Conservation (phyloP, 495 filamentous ascomycete genomes). For the Chaetomium cochliodes region DNA sequence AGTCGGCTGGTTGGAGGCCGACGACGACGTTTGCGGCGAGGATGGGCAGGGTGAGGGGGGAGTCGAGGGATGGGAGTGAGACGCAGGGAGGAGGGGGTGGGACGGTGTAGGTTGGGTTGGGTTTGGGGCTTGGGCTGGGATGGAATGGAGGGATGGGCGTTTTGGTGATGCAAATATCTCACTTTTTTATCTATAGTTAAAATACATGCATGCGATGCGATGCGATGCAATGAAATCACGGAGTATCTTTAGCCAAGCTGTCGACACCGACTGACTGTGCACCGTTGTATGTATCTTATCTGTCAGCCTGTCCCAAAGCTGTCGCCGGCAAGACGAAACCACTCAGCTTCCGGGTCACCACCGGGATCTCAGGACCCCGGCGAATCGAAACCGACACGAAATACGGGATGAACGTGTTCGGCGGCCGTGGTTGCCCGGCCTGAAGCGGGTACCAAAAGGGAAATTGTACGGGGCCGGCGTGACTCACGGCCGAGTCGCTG, state of each 20-base stretch:
- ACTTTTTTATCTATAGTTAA: too few species aligned
- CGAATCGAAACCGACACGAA: not conserved
- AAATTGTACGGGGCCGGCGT: slow-evolving; percentile 3
- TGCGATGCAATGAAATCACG: too few species aligned
- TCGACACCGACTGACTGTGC: too few species aligned
- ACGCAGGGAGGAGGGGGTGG: not conserved
- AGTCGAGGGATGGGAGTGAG: not conserved
- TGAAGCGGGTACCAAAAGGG: not conserved
- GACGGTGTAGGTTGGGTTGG: not conserved
- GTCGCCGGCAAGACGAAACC: too few species aligned
- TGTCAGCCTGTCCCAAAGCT: too few species aligned
- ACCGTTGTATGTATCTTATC: too few species aligned
- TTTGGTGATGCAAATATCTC: not conserved
- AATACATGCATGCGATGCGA: too few species aligned
- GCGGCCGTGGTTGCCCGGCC: not conserved
- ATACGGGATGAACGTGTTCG: not conserved
- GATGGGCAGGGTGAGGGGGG: slow-evolving; percentile 31
- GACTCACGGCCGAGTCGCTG: slow-evolving; percentile 13
- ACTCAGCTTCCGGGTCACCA: too few species aligned
- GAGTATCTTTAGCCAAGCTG: too few species aligned
- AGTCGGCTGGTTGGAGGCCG: slow-evolving; percentile 65
- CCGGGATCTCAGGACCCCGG: too few species aligned
- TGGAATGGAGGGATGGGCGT: not conserved
- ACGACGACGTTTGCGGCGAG: slow-evolving; percentile 64
- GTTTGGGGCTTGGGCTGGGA: not conserved